A percentile compares a stretch with the other conserved stretches of the same genome.
Evolutionary conservation across 179 eudicot genomes (phyloP).

Genomic region (Carnegiea gigantea): DNA sequence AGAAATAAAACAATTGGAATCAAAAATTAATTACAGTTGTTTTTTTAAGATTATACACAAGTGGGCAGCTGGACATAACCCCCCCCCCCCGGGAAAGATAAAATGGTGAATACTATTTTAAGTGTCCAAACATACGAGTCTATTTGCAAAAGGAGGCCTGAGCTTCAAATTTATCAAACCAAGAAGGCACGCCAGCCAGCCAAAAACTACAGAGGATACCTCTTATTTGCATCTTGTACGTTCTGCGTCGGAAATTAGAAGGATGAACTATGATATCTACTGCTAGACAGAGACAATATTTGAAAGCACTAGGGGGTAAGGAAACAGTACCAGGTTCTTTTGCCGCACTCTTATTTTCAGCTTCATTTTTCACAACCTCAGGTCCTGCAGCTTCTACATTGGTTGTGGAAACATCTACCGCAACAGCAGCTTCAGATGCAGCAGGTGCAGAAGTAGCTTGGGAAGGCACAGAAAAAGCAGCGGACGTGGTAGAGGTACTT

Average conservation of each 20-base stretch:
- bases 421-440: constrained; percentile 26
- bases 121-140: too few relatives aligned
- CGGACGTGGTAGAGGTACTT: constrained; percentile 32
- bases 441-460: constrained; percentile 34
- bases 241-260: neutral
- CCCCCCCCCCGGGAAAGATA: neutral
- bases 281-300: neutral
- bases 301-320: constrained; percentile 4
- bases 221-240: neutral
- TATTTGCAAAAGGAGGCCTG: too few relatives aligned
- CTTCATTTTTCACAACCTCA: constrained; percentile 39
- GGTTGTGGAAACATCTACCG: constrained; percentile 49
- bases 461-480: constrained; percentile 19
- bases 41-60: too few relatives aligned
- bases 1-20: neutral
- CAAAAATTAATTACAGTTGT: too few relatives aligned
- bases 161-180: too few relatives aligned
- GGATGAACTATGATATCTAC: neutral
- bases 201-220: neutral
- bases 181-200: too few relatives aligned
- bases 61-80: too few relatives aligned
- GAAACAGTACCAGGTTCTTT: constrained; percentile 54
- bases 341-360: constrained; percentile 45
- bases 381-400: constrained; percentile 48
- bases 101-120: neutral